Conservation (phyloP, 176 grass and related monocot species). For the Raddia distichophylla region DNA sequence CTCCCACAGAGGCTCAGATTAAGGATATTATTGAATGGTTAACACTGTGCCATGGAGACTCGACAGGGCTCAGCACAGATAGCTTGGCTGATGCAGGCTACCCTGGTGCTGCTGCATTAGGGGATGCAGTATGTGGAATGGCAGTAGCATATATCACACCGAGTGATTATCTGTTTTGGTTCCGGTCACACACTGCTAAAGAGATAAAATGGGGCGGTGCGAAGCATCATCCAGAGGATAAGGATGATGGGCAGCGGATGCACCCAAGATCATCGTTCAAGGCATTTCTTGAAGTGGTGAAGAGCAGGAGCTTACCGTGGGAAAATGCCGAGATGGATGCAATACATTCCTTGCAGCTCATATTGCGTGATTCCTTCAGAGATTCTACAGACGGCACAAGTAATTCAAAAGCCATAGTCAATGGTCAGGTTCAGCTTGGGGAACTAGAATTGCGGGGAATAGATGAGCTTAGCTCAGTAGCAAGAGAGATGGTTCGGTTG, state of each 20-base stretch:
- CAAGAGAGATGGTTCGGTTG: slow-evolving; percentile 93
- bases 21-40: slow-evolving; percentile 94
- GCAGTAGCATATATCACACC: slow-evolving; percentile 87
- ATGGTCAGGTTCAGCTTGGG: slow-evolving; percentile 59
- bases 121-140: slow-evolving; percentile 93
- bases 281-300: slow-evolving; percentile 95
- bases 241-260: slow-evolving; percentile 96
- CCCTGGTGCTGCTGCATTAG: slow-evolving; percentile 68
- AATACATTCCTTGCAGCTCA: slow-evolving; percentile 96
- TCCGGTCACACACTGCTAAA: slow-evolving; percentile 93
- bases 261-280: slow-evolving; percentile 97
- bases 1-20: slow-evolving; percentile 79
- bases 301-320: slow-evolving; percentile 91
- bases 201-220: slow-evolving; percentile 98
- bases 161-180: slow-evolving; percentile 96
- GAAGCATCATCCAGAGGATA: slow-evolving; percentile 95
- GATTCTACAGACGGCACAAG: slow-evolving; percentile 61
- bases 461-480: slow-evolving; percentile 89
- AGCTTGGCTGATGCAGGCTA: slow-evolving; percentile 91
- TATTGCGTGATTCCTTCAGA: slow-evolving; percentile 80
- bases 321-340: slow-evolving; percentile 98
- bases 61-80: slow-evolving; percentile 92
- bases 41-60: slow-evolving; percentile 69
- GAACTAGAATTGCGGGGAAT: slow-evolving; percentile 84
- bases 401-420: slow-evolving; percentile 72